These are phyloP conservation scores for Pseudonectria buxi DNA, from an alignment of 2,329 filamentous ascomycete species.

Conservation along the genomic window DNA sequence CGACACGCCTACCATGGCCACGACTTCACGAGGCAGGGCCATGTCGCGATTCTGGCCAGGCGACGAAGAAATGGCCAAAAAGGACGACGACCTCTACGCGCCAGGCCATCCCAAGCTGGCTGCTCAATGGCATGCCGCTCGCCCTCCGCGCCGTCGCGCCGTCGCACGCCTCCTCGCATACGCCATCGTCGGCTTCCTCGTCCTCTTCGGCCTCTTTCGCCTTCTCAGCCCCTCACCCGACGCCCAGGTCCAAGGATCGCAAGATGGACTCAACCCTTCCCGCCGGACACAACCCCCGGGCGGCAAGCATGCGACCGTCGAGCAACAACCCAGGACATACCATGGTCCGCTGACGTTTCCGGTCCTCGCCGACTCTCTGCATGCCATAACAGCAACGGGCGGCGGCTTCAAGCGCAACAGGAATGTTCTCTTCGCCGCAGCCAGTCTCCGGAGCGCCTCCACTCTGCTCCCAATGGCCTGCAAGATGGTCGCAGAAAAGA, in stretches of 20 bases:
- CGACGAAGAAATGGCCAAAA: constrained; percentile 53
- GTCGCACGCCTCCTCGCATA: constrained; percentile 46
- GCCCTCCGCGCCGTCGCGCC: constrained; percentile 43
- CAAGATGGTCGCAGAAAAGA: constrained; percentile 65
- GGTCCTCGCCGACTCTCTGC: constrained; percentile 56
- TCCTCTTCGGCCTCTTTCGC: constrained; percentile 44
- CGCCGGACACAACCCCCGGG: neutral
- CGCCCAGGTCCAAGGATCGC: constrained; percentile 4
- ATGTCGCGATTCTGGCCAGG: constrained; percentile 37
- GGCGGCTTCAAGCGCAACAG: constrained; percentile 49
- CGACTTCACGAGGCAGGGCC: constrained; percentile 25
- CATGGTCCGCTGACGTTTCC: constrained; percentile 65
- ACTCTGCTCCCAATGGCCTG: constrained; percentile 76
- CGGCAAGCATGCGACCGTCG: constrained; percentile 1
- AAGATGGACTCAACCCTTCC: neutral
- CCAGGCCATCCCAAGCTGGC: constrained; percentile 21
- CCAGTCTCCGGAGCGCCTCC: constrained; percentile 65
- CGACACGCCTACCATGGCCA: constrained; percentile 28
- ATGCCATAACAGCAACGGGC: constrained; percentile 47
- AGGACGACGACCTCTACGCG: constrained; percentile 46
- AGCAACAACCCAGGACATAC: constrained; percentile 40
- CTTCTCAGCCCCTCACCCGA: constrained; percentile 38
- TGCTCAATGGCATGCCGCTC: constrained; percentile 35
- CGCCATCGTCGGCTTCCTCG: constrained; percentile 38
- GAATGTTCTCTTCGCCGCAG: constrained; percentile 74